Percentiles rank a stretch among this genome's conserved stretches.
These are phyloP conservation scores for Umbelopsis ramanniana DNA, from an alignment of 192 early-diverging fungal genomes.

Conservation along the genomic window DNA sequence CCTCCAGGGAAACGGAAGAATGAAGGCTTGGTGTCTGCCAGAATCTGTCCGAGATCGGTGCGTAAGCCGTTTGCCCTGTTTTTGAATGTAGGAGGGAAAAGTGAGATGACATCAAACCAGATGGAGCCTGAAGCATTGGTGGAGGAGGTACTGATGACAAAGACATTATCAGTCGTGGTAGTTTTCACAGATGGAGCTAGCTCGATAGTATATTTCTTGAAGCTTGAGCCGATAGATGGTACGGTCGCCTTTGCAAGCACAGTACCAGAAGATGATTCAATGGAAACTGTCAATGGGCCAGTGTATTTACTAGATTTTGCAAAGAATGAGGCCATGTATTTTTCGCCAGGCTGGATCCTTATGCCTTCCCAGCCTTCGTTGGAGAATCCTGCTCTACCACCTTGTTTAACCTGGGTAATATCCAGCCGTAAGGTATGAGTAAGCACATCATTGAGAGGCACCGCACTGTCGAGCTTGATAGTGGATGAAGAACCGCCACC, in stretches of 20 bases:
- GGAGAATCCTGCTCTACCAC: conserved; percentile 21
- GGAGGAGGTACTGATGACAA: conserved; percentile 7
- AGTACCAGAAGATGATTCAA: conserved; percentile 6
- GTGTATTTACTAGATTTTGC: conserved; percentile 25
- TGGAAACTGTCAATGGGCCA: conserved; percentile 26
- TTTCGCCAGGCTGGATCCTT: conserved; percentile 6
- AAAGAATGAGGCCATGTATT: conserved; percentile 28
- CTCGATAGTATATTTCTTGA: conserved; percentile 14
- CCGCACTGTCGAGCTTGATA: conserved; percentile 5
- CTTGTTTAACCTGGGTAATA: background rate
- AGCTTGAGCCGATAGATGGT: background rate
- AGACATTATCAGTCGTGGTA: conserved; percentile 19
- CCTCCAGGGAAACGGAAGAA: conserved; percentile 38
- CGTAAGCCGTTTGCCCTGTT: conserved; percentile 28
- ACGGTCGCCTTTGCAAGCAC: conserved; percentile 19
- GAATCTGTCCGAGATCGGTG: conserved; percentile 19
- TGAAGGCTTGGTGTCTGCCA: conserved; percentile 21
- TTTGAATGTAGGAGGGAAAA: conserved; percentile 35
- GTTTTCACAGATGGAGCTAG: conserved; percentile 4
- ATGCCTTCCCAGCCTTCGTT: conserved; percentile 28
- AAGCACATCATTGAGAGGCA: conserved; percentile 13
- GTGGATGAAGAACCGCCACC: background rate
- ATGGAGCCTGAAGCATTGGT: conserved; percentile 11
- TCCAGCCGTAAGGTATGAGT: conserved; percentile 24
- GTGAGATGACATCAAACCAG: conserved; percentile 29